Base-by-base conservation (phyloP, 768 basidiomycete species). In the Crepidotus variabilis region DNA sequence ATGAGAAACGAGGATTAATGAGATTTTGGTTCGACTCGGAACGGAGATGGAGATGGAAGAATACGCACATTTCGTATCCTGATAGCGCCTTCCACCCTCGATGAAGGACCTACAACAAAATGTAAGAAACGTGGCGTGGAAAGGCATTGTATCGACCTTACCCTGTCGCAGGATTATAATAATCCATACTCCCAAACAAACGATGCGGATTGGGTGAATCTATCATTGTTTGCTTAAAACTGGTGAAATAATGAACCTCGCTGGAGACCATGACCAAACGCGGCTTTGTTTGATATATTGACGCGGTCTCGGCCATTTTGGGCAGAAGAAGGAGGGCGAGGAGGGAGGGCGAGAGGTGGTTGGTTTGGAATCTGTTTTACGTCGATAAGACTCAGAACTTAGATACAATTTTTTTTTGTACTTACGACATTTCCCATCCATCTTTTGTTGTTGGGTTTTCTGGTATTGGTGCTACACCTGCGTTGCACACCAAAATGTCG, bases 291-390 rank as follows among this genome's bases (percentile, higher is more conserved):
- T 62, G 47, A 55, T 71, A 54, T n/a, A 65, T 62, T 24, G 67
- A 57, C 0, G 75, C 71, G 0, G 80, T 76, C 24, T 70, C 61
- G 1, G 74, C 47, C 67, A 83, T 70, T 8, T 58, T 61, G 0
- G 82, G 82, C 0, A 82, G 67, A 0, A 82, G 67, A 6, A 72
- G 69, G 4, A 82, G 57, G 0, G 71, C 65, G 2, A 81, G 67
- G 0, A 81, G 66, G 6, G 72, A 66, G 6, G 69, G 71, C 0
- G 77, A 67, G 7, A 84, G 63, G 60, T 72, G 60, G 61, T 83
- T 82, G 39, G 79, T 73, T 57, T 83, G 81, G 0, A 81, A 54
- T 9, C 81, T 84, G 50, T 5, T 28, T 8, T 4, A 28, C 4
- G 28, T 28, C 8, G 28, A 8, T 0, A 22, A 33, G 4, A 14